Conservation (phyloP, 805 yeast genomes). For the Nakazawaea pomicola region DNA sequence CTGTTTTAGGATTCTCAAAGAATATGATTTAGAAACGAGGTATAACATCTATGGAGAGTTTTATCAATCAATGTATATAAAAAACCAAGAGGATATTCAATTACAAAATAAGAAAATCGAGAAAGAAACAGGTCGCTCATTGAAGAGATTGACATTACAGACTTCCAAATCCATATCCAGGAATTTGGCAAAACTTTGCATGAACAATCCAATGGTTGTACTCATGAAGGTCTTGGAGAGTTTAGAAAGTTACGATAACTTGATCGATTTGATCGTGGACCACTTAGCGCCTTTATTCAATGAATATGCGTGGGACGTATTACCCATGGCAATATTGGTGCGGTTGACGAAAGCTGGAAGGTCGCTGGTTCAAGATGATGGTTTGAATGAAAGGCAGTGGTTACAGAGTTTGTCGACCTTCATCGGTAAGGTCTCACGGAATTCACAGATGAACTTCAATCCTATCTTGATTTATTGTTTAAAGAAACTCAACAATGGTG, state of each 20-base stretch:
- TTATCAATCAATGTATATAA: constrained; percentile 44
- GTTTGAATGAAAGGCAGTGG: constrained; percentile 80
- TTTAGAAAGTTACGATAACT: constrained; percentile 87
- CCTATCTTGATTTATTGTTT: constrained; percentile 58
- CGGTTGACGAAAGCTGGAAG: constrained; percentile 64
- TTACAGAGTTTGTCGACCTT: constrained; percentile 76
- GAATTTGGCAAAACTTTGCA: constrained; percentile 64
- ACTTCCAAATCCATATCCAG: constrained; percentile 72
- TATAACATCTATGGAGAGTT: constrained; percentile 81
- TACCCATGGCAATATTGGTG: constrained; percentile 67
- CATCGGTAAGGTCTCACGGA: constrained; percentile 64
- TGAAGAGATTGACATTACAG: constrained; percentile 79
- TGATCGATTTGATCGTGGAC: constrained; percentile 71
- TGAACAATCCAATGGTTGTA: constrained; percentile 75
- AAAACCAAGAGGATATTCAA: constrained; percentile 50
- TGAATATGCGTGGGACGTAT: constrained; percentile 77
- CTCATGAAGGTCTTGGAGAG: constrained; percentile 69
- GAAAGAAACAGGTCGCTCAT: constrained; percentile 68
- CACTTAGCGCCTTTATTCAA: constrained; percentile 67
- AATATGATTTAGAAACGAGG: constrained; percentile 57
- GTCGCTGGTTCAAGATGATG: constrained; percentile 65
- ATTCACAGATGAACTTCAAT: constrained; percentile 47
- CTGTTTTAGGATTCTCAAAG: constrained; percentile 48
- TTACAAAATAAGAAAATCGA: constrained; percentile 63
- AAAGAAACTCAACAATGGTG: constrained; percentile 58